Base-by-base conservation (phyloP, 2,329 filamentous ascomycete genomes). In the Fusarium drepaniforme region DNA sequence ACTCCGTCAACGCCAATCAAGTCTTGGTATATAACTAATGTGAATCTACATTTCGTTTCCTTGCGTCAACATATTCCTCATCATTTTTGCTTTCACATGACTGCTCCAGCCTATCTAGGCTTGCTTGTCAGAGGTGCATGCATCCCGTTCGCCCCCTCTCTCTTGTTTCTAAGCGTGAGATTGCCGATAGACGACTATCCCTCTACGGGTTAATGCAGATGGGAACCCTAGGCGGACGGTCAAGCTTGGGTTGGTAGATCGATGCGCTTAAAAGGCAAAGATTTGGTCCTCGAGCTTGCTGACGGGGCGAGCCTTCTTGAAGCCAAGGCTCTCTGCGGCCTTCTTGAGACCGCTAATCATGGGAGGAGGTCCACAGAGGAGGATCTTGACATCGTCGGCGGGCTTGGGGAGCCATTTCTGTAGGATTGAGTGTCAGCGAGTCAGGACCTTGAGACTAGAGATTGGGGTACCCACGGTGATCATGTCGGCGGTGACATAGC, bases 321-420 rank as follows among this genome's bases (percentile, higher is more conserved):
- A 99, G 68, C 97, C 97, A 23, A 98, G 89, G 74, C 91, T 89
- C 86, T 97, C 95, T 61, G 96, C 93, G 8, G 95, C 91, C 90
- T 98, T 98, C 93, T 99, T 99, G 88, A 98, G 93, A 62, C 95
- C 96, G 80, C 93, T 94, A 75, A 98, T 90, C 97, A 99, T 99
- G 61, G 97, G 97, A 67, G 97, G 97, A 68, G 97, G 97, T 66
- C 97, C 97, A 82, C 97, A 99, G 77, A 98, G 89, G 71, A 98
- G 89, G 78, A 99, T 90, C 91, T 98, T 98, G 86, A 97, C 92
- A 81, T 98, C 96, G 68, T 89, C 86, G 66, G 94, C 94, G 23
- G 97, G 91, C 82, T 94, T 92, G 68, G 97, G 95, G 65, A 98
- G 90, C 84, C 89, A 92, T 88, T 94, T 90, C 92, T 94, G 77